These are phyloP conservation scores for Royoungia palumana DNA, from an alignment of 768 basidiomycete genomes.

Conservation along the genomic window DNA sequence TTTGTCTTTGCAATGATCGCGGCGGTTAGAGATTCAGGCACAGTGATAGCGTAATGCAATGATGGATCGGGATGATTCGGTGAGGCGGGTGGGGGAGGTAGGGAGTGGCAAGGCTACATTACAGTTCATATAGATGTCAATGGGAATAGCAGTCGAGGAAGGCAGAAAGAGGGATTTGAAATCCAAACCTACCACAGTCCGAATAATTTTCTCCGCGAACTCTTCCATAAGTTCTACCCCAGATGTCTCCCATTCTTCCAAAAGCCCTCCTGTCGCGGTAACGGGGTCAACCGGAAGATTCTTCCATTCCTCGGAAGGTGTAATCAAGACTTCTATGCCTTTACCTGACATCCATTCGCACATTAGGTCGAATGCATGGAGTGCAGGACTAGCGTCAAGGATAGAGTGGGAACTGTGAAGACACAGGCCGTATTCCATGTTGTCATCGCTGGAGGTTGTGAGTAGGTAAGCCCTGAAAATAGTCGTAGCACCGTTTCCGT, in stretches of 20 bases:
- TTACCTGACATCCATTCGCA: conserved; percentile 20
- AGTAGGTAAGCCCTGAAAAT: conserved; percentile 11
- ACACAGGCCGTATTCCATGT: conserved; percentile 18
- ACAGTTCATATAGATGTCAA: not conserved
- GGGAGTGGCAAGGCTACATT: conserved; percentile 6
- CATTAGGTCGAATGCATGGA: conserved; percentile 22
- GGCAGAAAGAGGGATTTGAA: too few species aligned
- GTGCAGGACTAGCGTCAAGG: conserved; percentile 21
- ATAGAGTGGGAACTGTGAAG: conserved; percentile 22
- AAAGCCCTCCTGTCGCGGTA: conserved; percentile 21
- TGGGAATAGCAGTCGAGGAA: too few species aligned
- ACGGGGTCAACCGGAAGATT: conserved; percentile 27
- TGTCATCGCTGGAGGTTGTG: conserved; percentile 1
- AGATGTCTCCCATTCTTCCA: conserved; percentile 13
- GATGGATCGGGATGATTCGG: conserved; percentile 8
- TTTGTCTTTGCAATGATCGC: conserved; percentile 11
- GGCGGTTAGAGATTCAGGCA: conserved; percentile 8
- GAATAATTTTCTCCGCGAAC: not conserved
- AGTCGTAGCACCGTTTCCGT: not conserved
- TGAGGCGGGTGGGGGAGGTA: conserved; percentile 7
- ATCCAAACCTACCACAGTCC: conserved; percentile 10
- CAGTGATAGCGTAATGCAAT: not conserved
- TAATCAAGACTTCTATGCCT: conserved; percentile 11
- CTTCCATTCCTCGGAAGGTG: conserved; percentile 21
- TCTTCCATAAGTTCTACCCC: conserved; percentile 17